Conservation (phyloP, 331 rosid species). For the Cydonia oblonga region DNA sequence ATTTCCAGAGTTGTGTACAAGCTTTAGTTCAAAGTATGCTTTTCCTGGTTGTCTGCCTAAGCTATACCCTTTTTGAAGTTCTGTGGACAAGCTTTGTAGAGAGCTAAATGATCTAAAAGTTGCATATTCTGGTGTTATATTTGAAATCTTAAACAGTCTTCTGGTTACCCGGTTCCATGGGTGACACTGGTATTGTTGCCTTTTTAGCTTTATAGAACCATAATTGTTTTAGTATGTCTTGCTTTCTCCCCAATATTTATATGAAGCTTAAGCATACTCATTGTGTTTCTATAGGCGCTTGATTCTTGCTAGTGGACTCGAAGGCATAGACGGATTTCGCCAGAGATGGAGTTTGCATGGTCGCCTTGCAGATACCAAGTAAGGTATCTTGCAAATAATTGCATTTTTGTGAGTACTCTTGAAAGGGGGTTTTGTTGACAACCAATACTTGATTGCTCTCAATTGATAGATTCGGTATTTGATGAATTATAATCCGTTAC, state of each 20-base stretch:
- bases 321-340: slow-evolving; percentile 81
- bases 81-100: background rate
- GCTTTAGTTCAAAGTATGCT: background rate
- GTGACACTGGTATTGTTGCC: background rate
- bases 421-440: background rate
- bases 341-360: slow-evolving; percentile 94
- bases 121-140: background rate
- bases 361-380: slow-evolving; percentile 80
- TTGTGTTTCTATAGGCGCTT: slow-evolving; percentile 47
- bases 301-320: slow-evolving; percentile 86
- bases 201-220: background rate
- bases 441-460: background rate
- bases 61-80: background rate
- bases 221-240: background rate
- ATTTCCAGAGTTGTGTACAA: background rate
- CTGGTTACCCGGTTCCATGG: background rate
- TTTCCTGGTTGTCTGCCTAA: background rate
- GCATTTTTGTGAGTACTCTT: slow-evolving; percentile 4
- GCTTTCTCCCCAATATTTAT: background rate
- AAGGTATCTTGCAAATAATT: slow-evolving; percentile 19
- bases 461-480: background rate
- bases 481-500: background rate
- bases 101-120: background rate
- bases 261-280: background rate
- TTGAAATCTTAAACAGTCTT: background rate